Base-by-base conservation (phyloP, 2,329 filamentous ascomycete species). In the Piedraia hortae region DNA sequence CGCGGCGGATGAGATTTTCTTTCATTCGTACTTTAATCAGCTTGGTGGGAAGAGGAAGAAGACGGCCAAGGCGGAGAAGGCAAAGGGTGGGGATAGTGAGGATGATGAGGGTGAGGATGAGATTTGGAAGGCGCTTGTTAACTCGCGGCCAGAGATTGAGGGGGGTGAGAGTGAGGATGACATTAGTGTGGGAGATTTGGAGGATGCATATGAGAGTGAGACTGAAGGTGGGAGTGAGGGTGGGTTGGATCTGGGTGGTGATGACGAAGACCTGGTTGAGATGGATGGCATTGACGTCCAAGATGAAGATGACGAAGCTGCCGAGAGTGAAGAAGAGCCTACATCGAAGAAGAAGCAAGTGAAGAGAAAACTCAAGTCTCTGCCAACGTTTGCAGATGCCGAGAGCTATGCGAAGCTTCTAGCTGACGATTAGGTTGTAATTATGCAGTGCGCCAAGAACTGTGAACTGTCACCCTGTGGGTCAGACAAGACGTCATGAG, bases 11-110 rank as follows among this genome's bases (percentile, higher is more conserved):
- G 85, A 97, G 41, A 73, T 78, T 17, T 97, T 97, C 62, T 97
- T 97, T 62, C 85, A 97, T 46, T 68, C 77, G 33, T 97, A 97
- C 60, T 97, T 97, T 48, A 68, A 63, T 25, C 60, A 69, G 40
- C 48, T 53, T 6, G 59, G 54, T 21, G 55, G 57, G 34, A 53
- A 59, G 37, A 43, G 43, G 28, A 57, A 54, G 35, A 59, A 56
- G 36, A 51, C 51, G 21, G 43, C 36, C 17, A 44, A 44, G 21
- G 47, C 19, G 24, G 10, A n/a, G 13, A 11, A 46, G 24, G 18
- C 16, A 12, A 24, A 22, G 23, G 41, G 34, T n/a, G 21, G 14
- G 2, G 21, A 22, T 14, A 44, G 47, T 10, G 51, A 37, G 18
- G 39, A 22, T 25, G 38, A 38, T 14, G 53, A 50, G 3, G 43